Percentiles rank a stretch among this genome's conserved stretches.
Evolutionary conservation across 176 grass and related monocot species (phyloP).

Genomic region (Pontederia paniculata): DNA sequence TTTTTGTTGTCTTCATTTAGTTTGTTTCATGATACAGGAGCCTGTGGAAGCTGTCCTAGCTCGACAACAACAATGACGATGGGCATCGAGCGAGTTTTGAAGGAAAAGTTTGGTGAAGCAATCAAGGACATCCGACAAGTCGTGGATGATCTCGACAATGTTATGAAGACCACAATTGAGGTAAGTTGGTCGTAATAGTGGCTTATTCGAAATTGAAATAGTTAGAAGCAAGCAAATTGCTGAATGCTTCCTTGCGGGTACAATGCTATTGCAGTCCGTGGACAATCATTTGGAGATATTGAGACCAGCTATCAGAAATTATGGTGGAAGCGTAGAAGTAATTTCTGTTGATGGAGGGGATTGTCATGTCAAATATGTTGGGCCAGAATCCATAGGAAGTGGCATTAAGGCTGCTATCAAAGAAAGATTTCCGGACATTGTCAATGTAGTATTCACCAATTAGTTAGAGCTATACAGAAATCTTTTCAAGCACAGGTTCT

Average conservation of each 20-base stretch:
- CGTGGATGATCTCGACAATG: constrained; percentile 17
- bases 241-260: not conserved
- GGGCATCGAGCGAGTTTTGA: constrained; percentile 86
- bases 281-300: constrained; percentile 93
- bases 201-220: not conserved
- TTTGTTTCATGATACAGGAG: constrained; percentile 34
- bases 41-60: constrained; percentile 84
- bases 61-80: constrained; percentile 93
- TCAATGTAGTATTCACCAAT: constrained; percentile 35
- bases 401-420: constrained; percentile 91
- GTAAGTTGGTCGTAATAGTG: constrained; percentile 6
- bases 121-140: constrained; percentile 68
- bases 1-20: not conserved
- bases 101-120: constrained; percentile 89
- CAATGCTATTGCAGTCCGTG: constrained; percentile 50
- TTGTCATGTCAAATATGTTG: constrained; percentile 75
- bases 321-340: constrained; percentile 73
- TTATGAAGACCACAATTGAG: constrained; percentile 41
- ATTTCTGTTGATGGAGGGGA: constrained; percentile 53
- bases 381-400: constrained; percentile 69
- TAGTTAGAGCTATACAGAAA: too few relatives aligned
- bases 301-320: constrained; percentile 80
- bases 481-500: too few relatives aligned
- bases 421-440: constrained; percentile 83
- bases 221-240: not conserved